Conservation (phyloP, 371 early-diverging fungal species). For the Cokeromyces recurvatus region DNA sequence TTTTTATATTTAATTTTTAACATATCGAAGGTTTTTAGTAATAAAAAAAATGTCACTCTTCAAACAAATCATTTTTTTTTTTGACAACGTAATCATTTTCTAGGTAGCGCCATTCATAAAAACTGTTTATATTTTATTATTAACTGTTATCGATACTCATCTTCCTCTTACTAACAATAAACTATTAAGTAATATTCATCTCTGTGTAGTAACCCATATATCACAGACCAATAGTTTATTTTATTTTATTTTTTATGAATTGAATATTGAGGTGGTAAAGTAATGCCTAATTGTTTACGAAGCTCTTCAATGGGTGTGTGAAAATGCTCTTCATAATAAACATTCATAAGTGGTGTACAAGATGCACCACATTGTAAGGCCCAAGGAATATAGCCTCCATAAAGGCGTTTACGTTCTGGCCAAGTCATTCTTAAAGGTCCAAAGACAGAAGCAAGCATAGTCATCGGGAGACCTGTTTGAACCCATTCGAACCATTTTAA, state of each 20-base stretch:
- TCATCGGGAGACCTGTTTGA: conserved; percentile 91
- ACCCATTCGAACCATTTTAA: conserved; percentile 93
- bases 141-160: too few relatives aligned
- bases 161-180: too few relatives aligned
- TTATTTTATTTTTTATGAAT: conserved; percentile 3
- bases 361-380: conserved; percentile 80
- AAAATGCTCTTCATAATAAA: conserved; percentile 84
- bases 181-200: too few relatives aligned
- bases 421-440: conserved; percentile 72
- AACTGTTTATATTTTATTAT: too few relatives aligned
- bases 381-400: conserved; percentile 83
- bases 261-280: conserved; percentile 27
- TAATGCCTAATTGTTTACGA: conserved; percentile 61
- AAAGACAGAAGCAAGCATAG: conserved; percentile 71
- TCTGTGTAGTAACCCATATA: too few relatives aligned
- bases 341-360: conserved; percentile 74
- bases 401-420: conserved; percentile 61
- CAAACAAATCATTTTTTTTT: too few relatives aligned
- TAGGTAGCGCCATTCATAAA: too few relatives aligned
- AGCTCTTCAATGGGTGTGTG: conserved; percentile 68
- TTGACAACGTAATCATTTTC: too few relatives aligned
- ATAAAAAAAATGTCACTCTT: too few relatives aligned
- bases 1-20: too few relatives aligned
- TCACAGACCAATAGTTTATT: too few relatives aligned
- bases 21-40: too few relatives aligned